Evolutionary conservation across 495 filamentous ascomycete species (phyloP).

Genomic region (Neurospora tetrasperma): DNA sequence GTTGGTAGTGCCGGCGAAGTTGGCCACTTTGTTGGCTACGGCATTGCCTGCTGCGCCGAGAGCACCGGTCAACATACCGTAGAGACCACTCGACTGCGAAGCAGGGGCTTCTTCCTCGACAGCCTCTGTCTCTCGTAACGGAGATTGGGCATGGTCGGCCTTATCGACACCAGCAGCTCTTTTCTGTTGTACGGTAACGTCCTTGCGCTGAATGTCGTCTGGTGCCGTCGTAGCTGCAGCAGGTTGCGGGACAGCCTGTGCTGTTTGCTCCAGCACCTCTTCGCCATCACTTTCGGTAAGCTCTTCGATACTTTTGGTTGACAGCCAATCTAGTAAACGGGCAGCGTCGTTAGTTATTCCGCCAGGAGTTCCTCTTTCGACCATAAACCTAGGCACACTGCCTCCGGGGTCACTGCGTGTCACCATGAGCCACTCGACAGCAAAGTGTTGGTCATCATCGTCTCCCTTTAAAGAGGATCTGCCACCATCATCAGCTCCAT

Average conservation of each 20-base stretch:
- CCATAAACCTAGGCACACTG: slow-evolving; percentile 85
- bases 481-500: slow-evolving; percentile 4
- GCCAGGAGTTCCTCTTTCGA: slow-evolving; percentile 80
- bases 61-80: slow-evolving; percentile 39
- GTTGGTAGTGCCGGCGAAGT: slow-evolving; percentile 19
- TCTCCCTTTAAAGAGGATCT: neutral
- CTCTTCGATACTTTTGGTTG: slow-evolving; percentile 38
- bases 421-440: slow-evolving; percentile 92
- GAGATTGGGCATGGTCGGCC: slow-evolving; percentile 8
- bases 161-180: slow-evolving; percentile 19
- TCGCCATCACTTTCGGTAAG: slow-evolving; percentile 5
- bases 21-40: slow-evolving; percentile 27
- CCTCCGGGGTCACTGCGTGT: slow-evolving; percentile 91
- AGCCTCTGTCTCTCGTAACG: neutral
- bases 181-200: neutral
- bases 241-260: neutral
- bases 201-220: neutral
- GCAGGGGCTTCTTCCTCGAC: slow-evolving; percentile 25
- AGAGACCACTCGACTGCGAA: slow-evolving; percentile 39
- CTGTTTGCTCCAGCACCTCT: slow-evolving; percentile 7
- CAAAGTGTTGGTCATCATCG: slow-evolving; percentile 22
- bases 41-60: slow-evolving; percentile 32
- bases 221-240: neutral
- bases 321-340: slow-evolving; percentile 82
- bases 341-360: slow-evolving; percentile 73